phyloP scores from a whole-genome alignment of 2,329 filamentous ascomycete species.

The Stenocarpella maydis region DNA sequence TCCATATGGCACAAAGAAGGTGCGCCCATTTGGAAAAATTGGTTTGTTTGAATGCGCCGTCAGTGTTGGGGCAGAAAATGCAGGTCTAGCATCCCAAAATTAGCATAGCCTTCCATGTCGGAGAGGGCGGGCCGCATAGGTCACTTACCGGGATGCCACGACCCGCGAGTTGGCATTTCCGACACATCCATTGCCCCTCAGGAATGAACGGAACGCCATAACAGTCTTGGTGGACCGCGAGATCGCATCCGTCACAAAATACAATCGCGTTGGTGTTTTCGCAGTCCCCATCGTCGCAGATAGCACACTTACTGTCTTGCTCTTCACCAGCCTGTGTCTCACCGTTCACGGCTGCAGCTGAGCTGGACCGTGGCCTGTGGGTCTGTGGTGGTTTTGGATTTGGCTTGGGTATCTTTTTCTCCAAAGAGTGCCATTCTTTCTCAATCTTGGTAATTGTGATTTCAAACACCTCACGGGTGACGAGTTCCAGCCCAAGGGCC shows the following conservation, averaged over 20 bases:
- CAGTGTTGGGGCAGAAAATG: slow-evolving; percentile 97
- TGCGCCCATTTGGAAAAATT: slow-evolving; percentile 97
- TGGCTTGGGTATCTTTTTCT: slow-evolving; percentile 96
- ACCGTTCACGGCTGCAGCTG: slow-evolving; percentile 93
- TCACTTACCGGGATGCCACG: slow-evolving; percentile 80
- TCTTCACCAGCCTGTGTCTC: slow-evolving; percentile 89
- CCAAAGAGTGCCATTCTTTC: slow-evolving; percentile 96
- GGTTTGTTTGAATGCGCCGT: slow-evolving; percentile 98
- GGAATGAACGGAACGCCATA: slow-evolving; percentile 99
- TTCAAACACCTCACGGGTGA: slow-evolving; percentile 94
- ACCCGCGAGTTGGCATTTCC: slow-evolving; percentile 95
- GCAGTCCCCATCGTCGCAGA: slow-evolving; percentile 99
- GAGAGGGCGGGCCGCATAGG: background rate
- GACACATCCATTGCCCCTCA: slow-evolving; percentile 97
- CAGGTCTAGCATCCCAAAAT: slow-evolving; percentile 68
- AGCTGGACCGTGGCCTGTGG: slow-evolving; percentile 90
- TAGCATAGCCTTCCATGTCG: slow-evolving; percentile 17
- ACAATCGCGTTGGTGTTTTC: slow-evolving; percentile 99
- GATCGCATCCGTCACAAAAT: slow-evolving; percentile 96
- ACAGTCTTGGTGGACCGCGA: slow-evolving; percentile 98
- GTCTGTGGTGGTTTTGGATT: slow-evolving; percentile 97
- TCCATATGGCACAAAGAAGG: slow-evolving; percentile 97
- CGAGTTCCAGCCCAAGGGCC: slow-evolving; percentile 76
- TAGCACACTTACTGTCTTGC: slow-evolving; percentile 95
- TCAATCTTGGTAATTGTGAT: slow-evolving; percentile 99